phyloP scores from a whole-genome alignment of 2,329 filamentous ascomycete genomes.

The Xylaria arbuscula region DNA sequence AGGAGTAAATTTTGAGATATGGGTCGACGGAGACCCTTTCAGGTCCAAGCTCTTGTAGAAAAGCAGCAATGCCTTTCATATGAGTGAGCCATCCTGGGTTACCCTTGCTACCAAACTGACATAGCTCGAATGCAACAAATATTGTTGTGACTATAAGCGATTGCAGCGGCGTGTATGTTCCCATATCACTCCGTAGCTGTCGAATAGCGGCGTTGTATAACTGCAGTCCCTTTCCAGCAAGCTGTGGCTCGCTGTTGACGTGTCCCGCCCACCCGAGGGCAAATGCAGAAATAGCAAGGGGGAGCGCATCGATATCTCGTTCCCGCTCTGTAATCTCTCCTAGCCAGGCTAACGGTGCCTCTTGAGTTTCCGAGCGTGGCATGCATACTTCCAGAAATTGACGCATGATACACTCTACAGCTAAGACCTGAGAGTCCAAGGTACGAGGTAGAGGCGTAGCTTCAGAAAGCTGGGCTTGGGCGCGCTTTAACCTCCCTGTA shows the following conservation, averaged over 20 bases:
- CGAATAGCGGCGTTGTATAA: constrained; percentile 39
- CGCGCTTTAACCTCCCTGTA: constrained; percentile 5
- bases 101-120: constrained; percentile 39
- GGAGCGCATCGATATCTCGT: constrained; percentile 38
- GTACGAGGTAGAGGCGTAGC: constrained; percentile 22
- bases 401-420: constrained; percentile 35
- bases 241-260: constrained; percentile 29
- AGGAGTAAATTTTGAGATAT: constrained; percentile 37
- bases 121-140: constrained; percentile 41
- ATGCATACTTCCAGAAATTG: constrained; percentile 38
- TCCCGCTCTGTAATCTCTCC: constrained; percentile 34
- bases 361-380: constrained; percentile 30
- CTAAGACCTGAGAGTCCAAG: constrained; percentile 30
- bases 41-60: constrained; percentile 36
- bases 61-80: constrained; percentile 37
- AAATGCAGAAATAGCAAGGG: constrained; percentile 41
- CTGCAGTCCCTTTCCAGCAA: constrained; percentile 39
- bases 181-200: constrained; percentile 37
- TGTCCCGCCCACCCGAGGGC: constrained; percentile 42
- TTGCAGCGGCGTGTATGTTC: constrained; percentile 33
- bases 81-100: constrained; percentile 41
- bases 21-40: constrained; percentile 37
- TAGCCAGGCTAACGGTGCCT: constrained; percentile 40
- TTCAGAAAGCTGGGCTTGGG: constrained; percentile 4
- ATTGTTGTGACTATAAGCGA: constrained; percentile 37